Percentiles rank a stretch among this genome's conserved stretches.
These are phyloP conservation scores for Picochlorum sp. DNA, from an alignment of 139 green algal genomes.

Conservation along the genomic window DNA sequence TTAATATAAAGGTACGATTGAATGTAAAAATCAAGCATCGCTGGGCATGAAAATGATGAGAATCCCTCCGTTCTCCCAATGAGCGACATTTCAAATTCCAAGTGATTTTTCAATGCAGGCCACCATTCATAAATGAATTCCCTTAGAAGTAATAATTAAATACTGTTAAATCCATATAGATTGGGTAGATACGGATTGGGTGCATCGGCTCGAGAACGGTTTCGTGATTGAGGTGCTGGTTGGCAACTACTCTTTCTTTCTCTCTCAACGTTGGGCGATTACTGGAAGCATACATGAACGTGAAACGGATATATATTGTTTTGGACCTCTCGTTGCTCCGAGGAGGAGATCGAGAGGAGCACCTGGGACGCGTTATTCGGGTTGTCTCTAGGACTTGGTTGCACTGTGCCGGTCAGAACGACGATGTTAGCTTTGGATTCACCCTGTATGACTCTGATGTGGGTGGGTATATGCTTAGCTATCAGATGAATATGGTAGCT, in stretches of 20 bases:
- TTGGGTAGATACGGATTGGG: neutral
- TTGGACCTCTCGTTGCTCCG: slow-evolving; percentile 12
- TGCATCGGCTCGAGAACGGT: neutral
- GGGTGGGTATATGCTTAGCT: neutral
- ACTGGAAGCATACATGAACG: neutral
- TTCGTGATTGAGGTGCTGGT: slow-evolving; percentile 1
- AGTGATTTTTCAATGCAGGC: no score
- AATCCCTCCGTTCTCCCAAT: no score
- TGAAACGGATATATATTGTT: slow-evolving; percentile 8
- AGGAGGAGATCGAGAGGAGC: neutral
- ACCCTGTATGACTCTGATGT: slow-evolving; percentile 7
- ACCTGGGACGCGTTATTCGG: neutral
- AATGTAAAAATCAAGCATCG: no score
- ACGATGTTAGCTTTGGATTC: slow-evolving; percentile 11
- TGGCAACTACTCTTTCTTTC: neutral
- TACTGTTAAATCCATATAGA: neutral
- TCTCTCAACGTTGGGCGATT: neutral
- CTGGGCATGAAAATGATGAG: no score
- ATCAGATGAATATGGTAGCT: slow-evolving; percentile 5
- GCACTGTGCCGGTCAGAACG: neutral
- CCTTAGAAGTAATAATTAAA: neutral
- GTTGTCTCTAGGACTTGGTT: neutral
- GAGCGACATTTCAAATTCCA: no score
- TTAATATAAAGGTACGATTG: no score
- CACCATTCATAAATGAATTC: no score